Evolutionary conservation across 2,329 filamentous ascomycete genomes (phyloP), one percentile per base, ranked within the genome.

Genomic region (Stachybotrys chartarum): DNA sequence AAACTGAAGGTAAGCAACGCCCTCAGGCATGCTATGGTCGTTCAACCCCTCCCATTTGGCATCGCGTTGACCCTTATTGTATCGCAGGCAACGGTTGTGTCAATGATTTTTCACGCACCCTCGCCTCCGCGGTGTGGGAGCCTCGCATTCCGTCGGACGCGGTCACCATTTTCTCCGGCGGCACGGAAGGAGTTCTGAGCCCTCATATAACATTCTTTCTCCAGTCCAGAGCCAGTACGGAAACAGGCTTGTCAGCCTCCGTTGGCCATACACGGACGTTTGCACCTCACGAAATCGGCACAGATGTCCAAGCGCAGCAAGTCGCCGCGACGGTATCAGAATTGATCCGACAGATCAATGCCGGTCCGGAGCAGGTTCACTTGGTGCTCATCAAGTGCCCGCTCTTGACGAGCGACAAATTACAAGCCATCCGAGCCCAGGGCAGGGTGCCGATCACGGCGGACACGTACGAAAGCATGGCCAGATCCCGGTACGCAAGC

Each of bases 401-500:
- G 24, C 54, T 56, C 12, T 32, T 56, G 24, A 56, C 54, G 30
- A 56, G 54, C 46, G 54, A 53, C 30, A 56, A 53, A 31, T 31
- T 56, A 45, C 44, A 56, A 32, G 32, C 5, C 4, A 56, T 56
- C 46, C 54, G 54, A n/a, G 54, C 44, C 14, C 51, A 50, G 47
- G 51, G 54, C 51, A 56, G 17, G 39, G 45, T 53, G n/a, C 54
- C 54, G 11, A 24, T 56, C 14, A 56, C 54, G 11, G 39, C 51
- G 14, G 54, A 56, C 51, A 56, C 54, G n/a, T 56, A 56, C 44
- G 54, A 56, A 39, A 56, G 54, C 45, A 56, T 56, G 54, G 54
- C 54, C 51, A 53, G 32, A 35, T 56, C 54, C 31, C 51, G 54
- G 32, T 56, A 56, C 24, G 51, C 54, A 24, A 56, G 51, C 18